A percentile compares a stretch with the other conserved stretches of the same genome.
These are phyloP conservation scores for Sanghuangporus weigelae DNA, from an alignment of 1,284 basidiomycete species.

Conservation along the genomic window DNA sequence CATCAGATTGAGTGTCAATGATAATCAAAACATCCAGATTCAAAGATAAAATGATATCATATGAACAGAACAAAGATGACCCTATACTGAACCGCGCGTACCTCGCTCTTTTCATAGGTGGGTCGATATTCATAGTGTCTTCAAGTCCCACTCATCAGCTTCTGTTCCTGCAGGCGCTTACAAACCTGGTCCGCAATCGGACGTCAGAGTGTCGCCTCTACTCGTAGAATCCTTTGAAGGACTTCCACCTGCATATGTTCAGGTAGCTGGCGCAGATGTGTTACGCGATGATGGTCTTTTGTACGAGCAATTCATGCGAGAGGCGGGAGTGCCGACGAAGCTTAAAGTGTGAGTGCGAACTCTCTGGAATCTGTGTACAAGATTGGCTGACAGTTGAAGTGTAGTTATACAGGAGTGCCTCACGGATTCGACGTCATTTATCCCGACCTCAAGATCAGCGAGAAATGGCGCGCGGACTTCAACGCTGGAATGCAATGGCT, in stretches of 20 bases:
- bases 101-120: conserved; percentile 5
- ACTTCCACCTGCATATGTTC: conserved; percentile 21
- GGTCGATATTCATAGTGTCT: neutral
- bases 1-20: neutral
- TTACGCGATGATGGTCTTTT: conserved; percentile 24
- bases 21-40: neutral
- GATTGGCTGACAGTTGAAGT: neutral
- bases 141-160: conserved; percentile 5
- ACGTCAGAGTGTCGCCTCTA: conserved; percentile 19
- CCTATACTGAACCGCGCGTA: conserved; percentile 14
- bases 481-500: conserved; percentile 9
- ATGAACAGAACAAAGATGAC: conserved; percentile 22
- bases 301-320: conserved; percentile 21
- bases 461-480: conserved; percentile 7
- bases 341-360: conserved; percentile 19
- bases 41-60: conserved; percentile 22
- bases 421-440: conserved; percentile 9
- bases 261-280: conserved; percentile 22
- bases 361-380: neutral
- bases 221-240: conserved; percentile 19
- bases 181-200: conserved; percentile 11
- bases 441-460: conserved; percentile 8
- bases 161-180: conserved; percentile 15
- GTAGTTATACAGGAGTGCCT: conserved; percentile 11
- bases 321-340: conserved; percentile 17